Evolutionary conservation across 2,329 filamentous ascomycete species (phyloP).

Genomic region (Sporothrix pallida): DNA sequence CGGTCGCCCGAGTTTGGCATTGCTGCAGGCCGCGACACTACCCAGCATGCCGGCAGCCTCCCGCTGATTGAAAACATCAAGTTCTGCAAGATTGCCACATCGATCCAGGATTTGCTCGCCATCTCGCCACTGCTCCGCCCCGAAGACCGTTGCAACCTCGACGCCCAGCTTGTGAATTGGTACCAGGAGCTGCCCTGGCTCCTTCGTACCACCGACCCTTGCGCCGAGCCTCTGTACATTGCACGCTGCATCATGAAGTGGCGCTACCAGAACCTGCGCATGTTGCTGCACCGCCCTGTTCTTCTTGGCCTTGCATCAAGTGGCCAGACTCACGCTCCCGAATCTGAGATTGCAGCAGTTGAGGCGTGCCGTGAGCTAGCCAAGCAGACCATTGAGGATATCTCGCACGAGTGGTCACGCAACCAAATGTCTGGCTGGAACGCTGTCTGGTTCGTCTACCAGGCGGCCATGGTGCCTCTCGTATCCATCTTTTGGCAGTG

Average conservation of each 20-base stretch:
- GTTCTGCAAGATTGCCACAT: constrained; percentile 79
- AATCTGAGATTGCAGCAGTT: constrained; percentile 71
- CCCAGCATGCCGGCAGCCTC: constrained; percentile 68
- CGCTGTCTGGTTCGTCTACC: constrained; percentile 81
- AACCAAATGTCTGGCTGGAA: constrained; percentile 83
- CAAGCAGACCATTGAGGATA: constrained; percentile 73
- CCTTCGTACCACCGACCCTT: constrained; percentile 67
- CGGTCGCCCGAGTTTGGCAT: constrained; percentile 62
- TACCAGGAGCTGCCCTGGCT: constrained; percentile 72
- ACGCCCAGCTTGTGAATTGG: constrained; percentile 73
- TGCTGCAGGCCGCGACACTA: constrained; percentile 55
- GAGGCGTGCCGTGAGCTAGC: constrained; percentile 72
- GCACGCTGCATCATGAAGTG: constrained; percentile 79
- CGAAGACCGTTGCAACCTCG: constrained; percentile 69
- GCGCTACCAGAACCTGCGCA: constrained; percentile 79
- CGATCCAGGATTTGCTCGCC: constrained; percentile 76
- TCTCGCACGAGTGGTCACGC: constrained; percentile 70
- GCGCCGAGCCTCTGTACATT: constrained; percentile 72
- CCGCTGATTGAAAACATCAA: constrained; percentile 77
- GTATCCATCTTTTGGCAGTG: constrained; percentile 75
- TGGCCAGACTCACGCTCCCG: constrained; percentile 55
- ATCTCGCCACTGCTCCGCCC: constrained; percentile 70
- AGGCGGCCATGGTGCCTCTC: constrained; percentile 78
- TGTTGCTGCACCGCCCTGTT: constrained; percentile 75
- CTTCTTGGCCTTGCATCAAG: constrained; percentile 69